Evolutionary conservation across 108 stramenopile species (phyloP).

Genomic region (Pseudonitzschia delicatissima): DNA sequence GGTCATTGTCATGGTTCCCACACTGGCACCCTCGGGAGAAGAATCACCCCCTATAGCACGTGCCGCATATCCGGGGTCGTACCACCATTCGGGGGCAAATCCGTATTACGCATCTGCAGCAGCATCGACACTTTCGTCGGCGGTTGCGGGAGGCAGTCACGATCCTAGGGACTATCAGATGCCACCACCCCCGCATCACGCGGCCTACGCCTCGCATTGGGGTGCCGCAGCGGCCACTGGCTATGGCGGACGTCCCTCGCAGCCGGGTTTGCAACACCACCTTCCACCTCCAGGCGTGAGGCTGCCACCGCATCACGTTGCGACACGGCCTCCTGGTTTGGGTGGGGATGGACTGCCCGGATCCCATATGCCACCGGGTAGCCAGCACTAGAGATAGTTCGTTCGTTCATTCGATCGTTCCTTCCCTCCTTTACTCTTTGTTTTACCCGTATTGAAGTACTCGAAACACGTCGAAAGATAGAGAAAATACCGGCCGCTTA

Average conservation of each 20-base stretch:
- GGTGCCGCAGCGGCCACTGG: constrained; percentile 1
- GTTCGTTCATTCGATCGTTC: too few species aligned
- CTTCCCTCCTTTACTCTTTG: background rate
- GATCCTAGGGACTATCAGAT: constrained; percentile 7
- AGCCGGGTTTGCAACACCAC: constrained; percentile 1
- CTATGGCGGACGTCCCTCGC: constrained; percentile 1
- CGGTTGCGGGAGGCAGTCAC: background rate
- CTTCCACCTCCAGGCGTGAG: background rate
- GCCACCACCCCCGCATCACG: constrained; percentile 2
- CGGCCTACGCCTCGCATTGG: constrained; percentile 12
- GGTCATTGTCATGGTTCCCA: constrained; percentile 52
- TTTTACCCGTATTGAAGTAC: background rate
- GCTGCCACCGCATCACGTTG: constrained; percentile 1
- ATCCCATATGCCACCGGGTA: background rate
- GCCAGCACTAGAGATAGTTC: constrained; percentile 8
- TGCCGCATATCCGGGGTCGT: constrained; percentile 21
- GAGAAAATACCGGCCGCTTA: too few species aligned
- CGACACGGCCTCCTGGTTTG: background rate
- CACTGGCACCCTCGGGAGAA: constrained; percentile 34
- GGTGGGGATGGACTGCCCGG: constrained; percentile 4
- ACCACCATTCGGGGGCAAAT: constrained; percentile 13
- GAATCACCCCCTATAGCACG: constrained; percentile 36
- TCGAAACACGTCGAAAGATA: too few species aligned
- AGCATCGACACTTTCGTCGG: constrained; percentile 1
- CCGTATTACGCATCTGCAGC: constrained; percentile 5